Evolutionary conservation across 768 basidiomycete species (phyloP).

Genomic region (Lanmaoa rubissima): DNA sequence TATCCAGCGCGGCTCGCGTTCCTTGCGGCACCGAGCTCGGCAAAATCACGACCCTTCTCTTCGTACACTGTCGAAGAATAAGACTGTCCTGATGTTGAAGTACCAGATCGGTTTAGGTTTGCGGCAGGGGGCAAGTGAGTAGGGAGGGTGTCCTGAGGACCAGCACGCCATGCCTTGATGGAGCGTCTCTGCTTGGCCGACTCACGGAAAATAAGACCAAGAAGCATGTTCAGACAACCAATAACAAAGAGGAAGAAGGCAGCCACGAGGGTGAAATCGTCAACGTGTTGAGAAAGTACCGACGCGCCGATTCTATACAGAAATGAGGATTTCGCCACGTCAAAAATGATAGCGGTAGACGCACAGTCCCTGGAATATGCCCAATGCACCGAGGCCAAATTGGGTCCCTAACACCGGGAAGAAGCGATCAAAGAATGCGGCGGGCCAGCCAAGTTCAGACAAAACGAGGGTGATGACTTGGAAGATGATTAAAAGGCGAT

Average conservation of each 20-base stretch:
- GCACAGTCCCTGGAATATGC: constrained; percentile 83
- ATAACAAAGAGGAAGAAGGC: constrained; percentile 91
- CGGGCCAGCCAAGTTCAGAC: constrained; percentile 82
- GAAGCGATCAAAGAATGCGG: constrained; percentile 74
- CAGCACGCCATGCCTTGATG: constrained; percentile 61
- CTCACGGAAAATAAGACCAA: constrained; percentile 70
- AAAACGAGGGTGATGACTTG: constrained; percentile 78
- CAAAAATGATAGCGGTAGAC: constrained; percentile 27
- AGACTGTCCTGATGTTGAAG: constrained; percentile 25
- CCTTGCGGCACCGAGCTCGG: constrained; percentile 23
- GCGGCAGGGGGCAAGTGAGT: constrained; percentile 33
- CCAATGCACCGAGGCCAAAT: constrained; percentile 86
- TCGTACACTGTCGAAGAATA: constrained; percentile 30
- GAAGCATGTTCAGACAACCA: constrained; percentile 84
- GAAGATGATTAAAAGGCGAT: constrained; percentile 83
- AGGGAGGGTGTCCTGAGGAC: constrained; percentile 51
- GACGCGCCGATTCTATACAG: constrained; percentile 59
- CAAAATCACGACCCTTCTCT: constrained; percentile 23
- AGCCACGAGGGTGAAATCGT: constrained; percentile 85
- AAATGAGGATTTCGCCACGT: constrained; percentile 7
- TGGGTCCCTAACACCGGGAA: constrained; percentile 83
- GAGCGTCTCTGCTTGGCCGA: constrained; percentile 60
- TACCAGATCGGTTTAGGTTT: constrained; percentile 24
- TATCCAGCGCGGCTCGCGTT: constrained; percentile 47
- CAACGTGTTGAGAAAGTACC: constrained; percentile 75